Percentiles rank a stretch among this genome's conserved stretches.
These are phyloP conservation scores for Pichia occidentalis DNA, from an alignment of 805 yeast genomes.

Conservation along the genomic window DNA sequence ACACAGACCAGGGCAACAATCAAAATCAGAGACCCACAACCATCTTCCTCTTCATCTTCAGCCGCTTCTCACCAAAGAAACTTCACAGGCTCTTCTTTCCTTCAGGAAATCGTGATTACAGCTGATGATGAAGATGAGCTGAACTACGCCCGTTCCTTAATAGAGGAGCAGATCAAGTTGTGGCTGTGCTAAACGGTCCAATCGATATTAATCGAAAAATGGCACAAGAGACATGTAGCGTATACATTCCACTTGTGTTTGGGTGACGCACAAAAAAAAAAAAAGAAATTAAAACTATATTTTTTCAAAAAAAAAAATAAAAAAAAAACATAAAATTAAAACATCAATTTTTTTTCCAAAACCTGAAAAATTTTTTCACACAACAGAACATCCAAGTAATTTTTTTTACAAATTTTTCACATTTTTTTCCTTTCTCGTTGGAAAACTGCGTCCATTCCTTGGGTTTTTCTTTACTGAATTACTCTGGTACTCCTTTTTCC, in stretches of 20 bases:
- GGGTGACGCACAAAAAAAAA: neutral
- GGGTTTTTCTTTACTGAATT: neutral
- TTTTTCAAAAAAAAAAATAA: neutral
- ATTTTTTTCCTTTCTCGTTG: conserved; percentile 4
- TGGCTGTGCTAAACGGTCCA: too few relatives aligned
- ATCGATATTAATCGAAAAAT: too few relatives aligned
- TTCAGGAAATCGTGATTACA: too few relatives aligned
- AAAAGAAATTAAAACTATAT: too few relatives aligned
- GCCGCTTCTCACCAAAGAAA: too few relatives aligned
- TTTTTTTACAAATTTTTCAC: conserved; percentile 20
- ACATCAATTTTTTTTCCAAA: neutral
- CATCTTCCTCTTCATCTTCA: too few relatives aligned
- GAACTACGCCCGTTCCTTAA: too few relatives aligned
- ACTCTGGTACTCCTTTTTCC: too few relatives aligned
- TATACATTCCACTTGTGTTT: neutral
- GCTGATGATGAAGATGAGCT: conserved; percentile 16
- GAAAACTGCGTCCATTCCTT: conserved; percentile 2
- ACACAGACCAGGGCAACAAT: conserved; percentile 32
- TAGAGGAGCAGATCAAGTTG: neutral
- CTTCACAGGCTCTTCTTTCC: too few relatives aligned
- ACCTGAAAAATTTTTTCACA: conserved; percentile 3
- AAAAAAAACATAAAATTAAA: neutral
- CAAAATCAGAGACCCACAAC: conserved; percentile 30
- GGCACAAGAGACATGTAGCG: too few relatives aligned
- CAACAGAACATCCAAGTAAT: conserved; percentile 9